phyloP scores from a whole-genome alignment of 345 rosid species.

The Raphanus sativus region DNA sequence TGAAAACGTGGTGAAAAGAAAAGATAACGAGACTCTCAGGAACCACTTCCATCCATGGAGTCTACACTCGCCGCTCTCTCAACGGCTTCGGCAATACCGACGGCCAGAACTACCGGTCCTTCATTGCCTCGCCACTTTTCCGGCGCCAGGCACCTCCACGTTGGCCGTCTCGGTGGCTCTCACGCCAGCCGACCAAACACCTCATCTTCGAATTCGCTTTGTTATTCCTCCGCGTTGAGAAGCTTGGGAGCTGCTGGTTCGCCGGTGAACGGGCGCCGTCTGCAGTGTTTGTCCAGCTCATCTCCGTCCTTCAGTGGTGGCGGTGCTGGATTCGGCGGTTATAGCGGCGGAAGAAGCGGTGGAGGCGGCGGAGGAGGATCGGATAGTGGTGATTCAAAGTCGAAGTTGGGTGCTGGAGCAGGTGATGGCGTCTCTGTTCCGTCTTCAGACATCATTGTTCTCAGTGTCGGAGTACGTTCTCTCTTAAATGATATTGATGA shows the following conservation, averaged over 20 bases:
- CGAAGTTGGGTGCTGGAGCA: conserved; percentile 42
- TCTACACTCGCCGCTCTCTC: conserved; percentile 40
- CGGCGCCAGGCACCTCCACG: conserved; percentile 20
- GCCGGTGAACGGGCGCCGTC: conserved; percentile 45
- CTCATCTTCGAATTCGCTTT: no score
- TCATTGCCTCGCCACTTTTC: not conserved
- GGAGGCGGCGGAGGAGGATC: conserved; percentile 56
- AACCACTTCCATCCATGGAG: conserved; percentile 51
- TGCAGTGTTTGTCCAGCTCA: conserved; percentile 53
- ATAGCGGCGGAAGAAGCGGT: conserved; percentile 42
- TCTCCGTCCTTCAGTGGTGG: conserved; percentile 58
- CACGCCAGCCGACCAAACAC: not conserved
- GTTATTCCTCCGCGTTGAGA: not conserved
- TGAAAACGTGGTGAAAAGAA: not conserved
- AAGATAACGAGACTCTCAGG: conserved; percentile 26
- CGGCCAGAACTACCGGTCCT: conserved; percentile 34
- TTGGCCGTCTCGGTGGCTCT: conserved; percentile 26
- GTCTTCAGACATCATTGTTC: conserved; percentile 71
- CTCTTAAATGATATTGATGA: not conserved
- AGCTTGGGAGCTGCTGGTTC: conserved; percentile 34
- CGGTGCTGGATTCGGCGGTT: conserved; percentile 42
- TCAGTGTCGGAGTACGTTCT: conserved; percentile 80
- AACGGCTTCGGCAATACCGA: conserved; percentile 28
- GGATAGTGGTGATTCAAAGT: conserved; percentile 60
- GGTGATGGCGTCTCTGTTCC: conserved; percentile 41